phyloP scores from a whole-genome alignment of 2,329 filamentous ascomycete genomes.

The Cercospora citrullina region DNA sequence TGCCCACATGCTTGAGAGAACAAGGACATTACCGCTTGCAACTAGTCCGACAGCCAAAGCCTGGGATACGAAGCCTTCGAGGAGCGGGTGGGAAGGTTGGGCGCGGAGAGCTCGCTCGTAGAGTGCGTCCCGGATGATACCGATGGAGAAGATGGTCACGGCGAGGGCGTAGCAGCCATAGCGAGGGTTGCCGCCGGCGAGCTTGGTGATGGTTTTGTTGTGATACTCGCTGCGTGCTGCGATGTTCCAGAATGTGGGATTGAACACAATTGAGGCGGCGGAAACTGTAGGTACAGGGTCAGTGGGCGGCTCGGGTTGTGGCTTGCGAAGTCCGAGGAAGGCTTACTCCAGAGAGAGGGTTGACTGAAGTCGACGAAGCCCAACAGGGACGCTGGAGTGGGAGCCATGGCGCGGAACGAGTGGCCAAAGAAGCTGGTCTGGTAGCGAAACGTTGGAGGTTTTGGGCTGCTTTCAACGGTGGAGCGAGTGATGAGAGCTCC shows the following conservation, averaged over 20 bases:
- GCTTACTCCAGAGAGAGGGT: conserved; percentile 51
- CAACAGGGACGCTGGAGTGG: conserved; percentile 41
- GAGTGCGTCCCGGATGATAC: conserved; percentile 74
- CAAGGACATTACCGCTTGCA: conserved; percentile 74
- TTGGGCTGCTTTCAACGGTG: background rate
- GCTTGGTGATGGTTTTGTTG: conserved; percentile 82
- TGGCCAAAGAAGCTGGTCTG: background rate
- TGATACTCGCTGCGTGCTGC: conserved; percentile 87
- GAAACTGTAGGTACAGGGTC: conserved; percentile 24
- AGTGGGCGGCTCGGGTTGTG: background rate
- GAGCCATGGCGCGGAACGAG: background rate
- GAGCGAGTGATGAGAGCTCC: background rate
- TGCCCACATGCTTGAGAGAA: conserved; percentile 85
- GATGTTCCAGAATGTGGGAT: conserved; percentile 98
- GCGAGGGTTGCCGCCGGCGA: conserved; percentile 76
- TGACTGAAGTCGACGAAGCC: conserved; percentile 46
- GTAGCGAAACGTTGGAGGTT: background rate
- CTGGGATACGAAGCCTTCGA: conserved; percentile 61
- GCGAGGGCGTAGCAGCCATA: conserved; percentile 88
- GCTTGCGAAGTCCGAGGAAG: background rate
- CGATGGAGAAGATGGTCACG: conserved; percentile 84
- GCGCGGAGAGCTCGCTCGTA: conserved; percentile 81
- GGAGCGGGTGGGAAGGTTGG: conserved; percentile 72
- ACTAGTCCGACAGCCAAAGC: conserved; percentile 72
- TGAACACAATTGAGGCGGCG: conserved; percentile 76